Evolutionary conservation across 2,329 filamentous ascomycete species (phyloP).

Genomic region (Cladosporium sp.): DNA sequence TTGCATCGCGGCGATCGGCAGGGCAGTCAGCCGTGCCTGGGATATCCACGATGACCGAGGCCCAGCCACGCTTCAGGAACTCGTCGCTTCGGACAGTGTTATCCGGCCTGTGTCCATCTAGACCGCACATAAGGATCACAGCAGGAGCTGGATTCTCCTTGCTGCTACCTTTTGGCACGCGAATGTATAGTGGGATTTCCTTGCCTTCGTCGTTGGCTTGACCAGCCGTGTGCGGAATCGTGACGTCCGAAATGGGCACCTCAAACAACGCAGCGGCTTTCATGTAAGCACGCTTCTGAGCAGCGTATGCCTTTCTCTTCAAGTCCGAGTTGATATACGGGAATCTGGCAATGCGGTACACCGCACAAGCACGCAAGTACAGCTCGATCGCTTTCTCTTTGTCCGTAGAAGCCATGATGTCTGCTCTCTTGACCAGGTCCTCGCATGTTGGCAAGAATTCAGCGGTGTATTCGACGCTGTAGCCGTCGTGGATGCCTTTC

Average conservation of each 20-base stretch:
- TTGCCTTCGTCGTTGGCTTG: conserved; percentile 31
- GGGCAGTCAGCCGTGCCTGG: conserved; percentile 66
- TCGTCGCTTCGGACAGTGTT: conserved; percentile 59
- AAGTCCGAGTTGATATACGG: conserved; percentile 35
- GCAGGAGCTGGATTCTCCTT: conserved; percentile 38
- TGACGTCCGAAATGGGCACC: conserved; percentile 34
- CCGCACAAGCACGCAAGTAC: conserved; percentile 34
- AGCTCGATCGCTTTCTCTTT: conserved; percentile 29
- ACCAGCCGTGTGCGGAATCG: conserved; percentile 37
- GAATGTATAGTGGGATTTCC: conserved; percentile 37
- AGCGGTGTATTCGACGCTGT: conserved; percentile 34
- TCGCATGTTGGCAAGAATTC: conserved; percentile 34
- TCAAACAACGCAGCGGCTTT: conserved; percentile 33
- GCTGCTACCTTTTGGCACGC: conserved; percentile 31
- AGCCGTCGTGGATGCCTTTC: conserved; percentile 35
- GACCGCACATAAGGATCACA: conserved; percentile 57
- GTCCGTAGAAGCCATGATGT: conserved; percentile 21
- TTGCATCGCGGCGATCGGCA: conserved; percentile 57
- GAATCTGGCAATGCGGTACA: conserved; percentile 34
- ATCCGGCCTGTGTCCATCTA: conserved; percentile 62
- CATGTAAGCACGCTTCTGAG: conserved; percentile 35
- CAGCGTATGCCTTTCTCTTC: conserved; percentile 32
- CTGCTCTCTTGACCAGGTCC: conserved; percentile 28
- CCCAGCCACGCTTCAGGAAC: conserved; percentile 62
- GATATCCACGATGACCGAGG: conserved; percentile 57